Evolutionary conservation across 2,329 filamentous ascomycete species (phyloP).

Genomic region (Epichloe uncinata): DNA sequence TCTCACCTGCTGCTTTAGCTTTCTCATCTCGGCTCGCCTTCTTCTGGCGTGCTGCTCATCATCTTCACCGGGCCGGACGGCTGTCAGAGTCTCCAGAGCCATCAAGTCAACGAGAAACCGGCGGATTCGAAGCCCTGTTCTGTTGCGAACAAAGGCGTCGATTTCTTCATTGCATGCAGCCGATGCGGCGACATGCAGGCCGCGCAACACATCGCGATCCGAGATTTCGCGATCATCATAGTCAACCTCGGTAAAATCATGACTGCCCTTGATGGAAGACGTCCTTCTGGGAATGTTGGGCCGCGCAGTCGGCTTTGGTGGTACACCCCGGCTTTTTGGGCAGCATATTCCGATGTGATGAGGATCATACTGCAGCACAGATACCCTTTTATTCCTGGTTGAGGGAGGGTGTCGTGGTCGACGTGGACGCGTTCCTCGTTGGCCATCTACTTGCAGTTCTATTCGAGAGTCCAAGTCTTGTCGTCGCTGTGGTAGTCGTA

Average conservation of each 20-base stretch:
- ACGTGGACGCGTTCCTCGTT: not conserved
- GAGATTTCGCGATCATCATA: conserved; percentile 26
- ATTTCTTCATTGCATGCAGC: conserved; percentile 42
- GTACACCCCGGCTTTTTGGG: conserved; percentile 14
- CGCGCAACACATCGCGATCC: conserved; percentile 39
- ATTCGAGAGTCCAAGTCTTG: not conserved
- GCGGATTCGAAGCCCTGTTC: conserved; percentile 39
- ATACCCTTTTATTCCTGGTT: not conserved
- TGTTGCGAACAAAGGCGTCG: conserved; percentile 36
- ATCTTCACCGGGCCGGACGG: conserved; percentile 14
- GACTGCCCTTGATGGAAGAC: conserved; percentile 19
- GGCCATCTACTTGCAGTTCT: not conserved
- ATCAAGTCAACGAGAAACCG: conserved; percentile 41
- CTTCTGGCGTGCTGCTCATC: conserved; percentile 14
- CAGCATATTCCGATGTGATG: conserved; percentile 15
- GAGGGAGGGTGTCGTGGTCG: not conserved
- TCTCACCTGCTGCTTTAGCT: conserved; percentile 23
- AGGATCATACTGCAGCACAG: conserved; percentile 7
- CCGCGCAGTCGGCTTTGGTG: conserved; percentile 12
- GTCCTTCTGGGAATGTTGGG: conserved; percentile 23
- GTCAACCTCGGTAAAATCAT: conserved; percentile 12
- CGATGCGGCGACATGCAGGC: conserved; percentile 40
- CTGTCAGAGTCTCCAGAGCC: conserved; percentile 33
- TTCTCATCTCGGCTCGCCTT: conserved; percentile 20
- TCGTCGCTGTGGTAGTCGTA: not conserved